phyloP scores from a whole-genome alignment of 1,284 basidiomycete species.

The Ceratobasidium papillatum region DNA sequence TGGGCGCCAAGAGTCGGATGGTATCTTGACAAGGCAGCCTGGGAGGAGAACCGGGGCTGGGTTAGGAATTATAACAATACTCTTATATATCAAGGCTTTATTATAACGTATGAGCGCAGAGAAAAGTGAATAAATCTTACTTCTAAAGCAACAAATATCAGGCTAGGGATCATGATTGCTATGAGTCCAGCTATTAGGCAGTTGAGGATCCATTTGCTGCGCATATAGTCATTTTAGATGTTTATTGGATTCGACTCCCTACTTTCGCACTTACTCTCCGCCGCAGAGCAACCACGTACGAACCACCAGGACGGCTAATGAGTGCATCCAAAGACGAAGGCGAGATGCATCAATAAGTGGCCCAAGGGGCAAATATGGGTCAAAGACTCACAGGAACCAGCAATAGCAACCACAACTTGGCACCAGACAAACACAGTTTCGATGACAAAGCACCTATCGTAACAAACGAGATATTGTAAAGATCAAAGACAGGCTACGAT shows the following conservation, averaged over 20 bases:
- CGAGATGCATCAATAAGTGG: neutral
- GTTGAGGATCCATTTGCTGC: slow-evolving; percentile 14
- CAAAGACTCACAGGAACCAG: slow-evolving; percentile 7
- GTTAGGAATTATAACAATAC: neutral
- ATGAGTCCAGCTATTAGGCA: neutral
- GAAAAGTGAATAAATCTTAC: neutral
- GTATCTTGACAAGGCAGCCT: slow-evolving; percentile 6
- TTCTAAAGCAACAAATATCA: neutral
- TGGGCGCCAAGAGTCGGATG: slow-evolving; percentile 9
- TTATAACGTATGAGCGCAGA: neutral
- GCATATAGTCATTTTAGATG: neutral
- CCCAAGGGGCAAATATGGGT: neutral
- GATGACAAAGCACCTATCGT: slow-evolving; percentile 5
- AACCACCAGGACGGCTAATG: slow-evolving; percentile 15
- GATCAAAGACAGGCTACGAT: neutral
- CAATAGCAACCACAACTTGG: slow-evolving; percentile 14
- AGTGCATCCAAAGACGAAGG: neutral
- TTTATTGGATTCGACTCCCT: neutral
- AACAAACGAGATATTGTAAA: neutral
- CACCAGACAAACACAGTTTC: slow-evolving; percentile 24
- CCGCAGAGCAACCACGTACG: slow-evolving; percentile 32
- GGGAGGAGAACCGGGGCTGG: slow-evolving; percentile 7
- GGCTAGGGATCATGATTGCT: neutral
- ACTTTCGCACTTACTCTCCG: slow-evolving; percentile 12
- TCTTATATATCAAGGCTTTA: neutral